These are phyloP conservation scores for Candida schatavii DNA, from an alignment of 805 yeast species.

Conservation along the genomic window DNA sequence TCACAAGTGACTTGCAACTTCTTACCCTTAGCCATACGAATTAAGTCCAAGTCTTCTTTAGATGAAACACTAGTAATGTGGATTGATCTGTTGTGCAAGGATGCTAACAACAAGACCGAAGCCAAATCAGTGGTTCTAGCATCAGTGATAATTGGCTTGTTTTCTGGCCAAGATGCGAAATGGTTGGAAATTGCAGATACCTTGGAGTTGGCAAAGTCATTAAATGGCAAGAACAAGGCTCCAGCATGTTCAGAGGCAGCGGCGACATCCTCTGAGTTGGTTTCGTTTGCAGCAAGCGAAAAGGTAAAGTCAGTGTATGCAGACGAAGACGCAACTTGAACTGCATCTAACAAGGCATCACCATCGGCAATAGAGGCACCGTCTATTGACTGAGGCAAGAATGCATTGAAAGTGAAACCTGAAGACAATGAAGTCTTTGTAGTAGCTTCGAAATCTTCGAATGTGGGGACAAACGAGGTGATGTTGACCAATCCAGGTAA, in stretches of 20 bases:
- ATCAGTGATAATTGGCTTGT: slow-evolving; percentile 85
- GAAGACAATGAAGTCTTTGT: slow-evolving; percentile 72
- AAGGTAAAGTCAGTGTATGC: slow-evolving; percentile 82
- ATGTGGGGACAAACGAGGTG: slow-evolving; percentile 72
- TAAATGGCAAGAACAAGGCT: slow-evolving; percentile 78
- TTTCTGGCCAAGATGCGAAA: slow-evolving; percentile 78
- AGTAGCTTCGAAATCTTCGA: slow-evolving; percentile 64
- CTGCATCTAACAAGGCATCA: slow-evolving; percentile 63
- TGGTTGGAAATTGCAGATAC: slow-evolving; percentile 79
- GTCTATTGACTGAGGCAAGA: slow-evolving; percentile 66
- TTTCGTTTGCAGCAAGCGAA: slow-evolving; percentile 76
- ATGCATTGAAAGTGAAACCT: slow-evolving; percentile 84
- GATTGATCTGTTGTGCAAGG: slow-evolving; percentile 77
- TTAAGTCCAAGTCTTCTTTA: slow-evolving; percentile 77
- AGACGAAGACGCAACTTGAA: slow-evolving; percentile 50
- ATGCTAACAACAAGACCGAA: slow-evolving; percentile 84
- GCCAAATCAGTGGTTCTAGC: slow-evolving; percentile 91
- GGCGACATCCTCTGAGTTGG: slow-evolving; percentile 60
- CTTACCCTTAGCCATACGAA: slow-evolving; percentile 81
- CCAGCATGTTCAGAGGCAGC: slow-evolving; percentile 67
- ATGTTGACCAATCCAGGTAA: slow-evolving; percentile 87
- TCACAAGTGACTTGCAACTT: slow-evolving; percentile 85
- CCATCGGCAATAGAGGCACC: slow-evolving; percentile 67
- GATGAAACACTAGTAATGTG: slow-evolving; percentile 86
- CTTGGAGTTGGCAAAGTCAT: slow-evolving; percentile 62